Evolutionary conservation across 108 stramenopile genomes (phyloP), one percentile per base, ranked within the genome.

Genomic region (Ochromonas danica): DNA sequence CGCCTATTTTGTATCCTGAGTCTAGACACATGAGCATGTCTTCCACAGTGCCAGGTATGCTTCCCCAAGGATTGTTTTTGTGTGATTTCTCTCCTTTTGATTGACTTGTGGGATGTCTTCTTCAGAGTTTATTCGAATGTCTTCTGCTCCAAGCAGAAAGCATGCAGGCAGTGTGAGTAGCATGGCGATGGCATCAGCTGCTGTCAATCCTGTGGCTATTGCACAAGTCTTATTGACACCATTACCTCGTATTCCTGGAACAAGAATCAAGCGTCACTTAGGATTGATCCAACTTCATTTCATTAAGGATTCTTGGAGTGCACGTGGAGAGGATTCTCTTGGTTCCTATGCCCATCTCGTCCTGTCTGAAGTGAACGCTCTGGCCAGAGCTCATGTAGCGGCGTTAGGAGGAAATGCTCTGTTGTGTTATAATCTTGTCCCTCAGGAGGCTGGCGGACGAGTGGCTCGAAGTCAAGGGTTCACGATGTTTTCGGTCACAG

Each of bases 361-460:
- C 10, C 17, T 75, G n/a, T 75, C 72, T 6, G 72, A 75, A 36
- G 51, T 42, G 3, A 60, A 75, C 38, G 72, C 72, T 36, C 14
- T 60, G 3, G 72, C 72, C 6, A 38, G 72, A 57, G 36, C 72
- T 27, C 72, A 75, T 10, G 72, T 75, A 31, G 72, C 72, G 22
- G 72, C 72, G 10, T 60, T 75, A 41, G 72, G 72, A 30, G 72
- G 72, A 38, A 75, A 75, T 36, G 72, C 72, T 6, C 38, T 75
- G 72, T 25, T 75, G 31, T 75, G 72, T 75, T 33, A 75, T 41
- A 75, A 33, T 10, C 28, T 75, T 6, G 40, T 75, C 10, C 72
- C 72, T 6, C 45, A 57, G 22, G 72, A 75, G 31, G 14, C 72
- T 10, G 72, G 72, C 35, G 51, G 72, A 33, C 6, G 31, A 60